Percentiles rank a stretch among this genome's conserved stretches.
These are phyloP conservation scores for Saccharomycopsis babjevae DNA, from an alignment of 805 yeast genomes.

Conservation along the genomic window DNA sequence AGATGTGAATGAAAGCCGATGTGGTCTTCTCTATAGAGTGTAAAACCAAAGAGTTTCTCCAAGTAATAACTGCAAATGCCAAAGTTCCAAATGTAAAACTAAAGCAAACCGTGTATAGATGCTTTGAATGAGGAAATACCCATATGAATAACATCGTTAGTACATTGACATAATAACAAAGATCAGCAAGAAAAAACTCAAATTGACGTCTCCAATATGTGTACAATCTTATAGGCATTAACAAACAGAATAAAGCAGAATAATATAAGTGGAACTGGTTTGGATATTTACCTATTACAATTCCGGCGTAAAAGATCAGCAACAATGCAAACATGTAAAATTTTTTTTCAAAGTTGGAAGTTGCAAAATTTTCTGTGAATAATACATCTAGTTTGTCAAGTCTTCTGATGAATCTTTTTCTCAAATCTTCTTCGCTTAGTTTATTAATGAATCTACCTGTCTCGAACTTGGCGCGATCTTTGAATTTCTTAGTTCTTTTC, in stretches of 20 bases:
- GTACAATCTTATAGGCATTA: constrained; percentile 80
- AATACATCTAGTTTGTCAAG: constrained; percentile 31
- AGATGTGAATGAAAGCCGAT: constrained; percentile 77
- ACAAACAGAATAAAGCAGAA: constrained; percentile 44
- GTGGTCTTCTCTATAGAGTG: constrained; percentile 92
- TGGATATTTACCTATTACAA: constrained; percentile 70
- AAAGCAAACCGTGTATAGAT: constrained; percentile 72
- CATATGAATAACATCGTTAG: constrained; percentile 65
- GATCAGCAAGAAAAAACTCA: constrained; percentile 84
- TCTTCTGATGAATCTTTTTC: constrained; percentile 21
- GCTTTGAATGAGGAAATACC: constrained; percentile 66
- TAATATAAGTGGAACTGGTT: constrained; percentile 67
- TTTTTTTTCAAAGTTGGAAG: constrained; percentile 58
- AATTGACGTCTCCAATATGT: constrained; percentile 69
- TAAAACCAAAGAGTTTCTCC: constrained; percentile 89
- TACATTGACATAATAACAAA: constrained; percentile 83
- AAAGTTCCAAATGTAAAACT: constrained; percentile 83
- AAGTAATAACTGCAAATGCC: constrained; percentile 87
- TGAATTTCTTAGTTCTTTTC: constrained; percentile 15
- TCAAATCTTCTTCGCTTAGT: constrained; percentile 22
- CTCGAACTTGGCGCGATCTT: constrained; percentile 18
- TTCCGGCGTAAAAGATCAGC: constrained; percentile 60
- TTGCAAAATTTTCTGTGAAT: constrained; percentile 29
- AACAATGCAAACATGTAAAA: constrained; percentile 70
- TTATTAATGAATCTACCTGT: constrained; percentile 16